Percentiles rank a stretch among this genome's conserved stretches.
Evolutionary conservation across 768 basidiomycete genomes (phyloP).

Genomic region (Infundibulicybe gibba): DNA sequence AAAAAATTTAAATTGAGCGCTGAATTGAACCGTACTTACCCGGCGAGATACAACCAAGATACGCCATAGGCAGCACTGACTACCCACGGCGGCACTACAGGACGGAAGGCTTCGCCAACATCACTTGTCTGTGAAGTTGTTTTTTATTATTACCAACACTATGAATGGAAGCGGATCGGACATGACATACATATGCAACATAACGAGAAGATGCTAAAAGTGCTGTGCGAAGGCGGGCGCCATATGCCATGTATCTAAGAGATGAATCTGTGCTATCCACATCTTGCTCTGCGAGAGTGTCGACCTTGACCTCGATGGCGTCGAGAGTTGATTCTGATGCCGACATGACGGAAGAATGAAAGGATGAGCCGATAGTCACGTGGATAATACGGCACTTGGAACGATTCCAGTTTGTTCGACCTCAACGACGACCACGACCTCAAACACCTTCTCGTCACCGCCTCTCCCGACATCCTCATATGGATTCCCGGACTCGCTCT

Average conservation of each 20-base stretch:
- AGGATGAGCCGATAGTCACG: not conserved
- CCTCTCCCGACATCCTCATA: slow-evolving; percentile 18
- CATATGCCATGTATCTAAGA: slow-evolving; percentile 73
- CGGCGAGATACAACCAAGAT: slow-evolving; percentile 77
- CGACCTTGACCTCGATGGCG: slow-evolving; percentile 45
- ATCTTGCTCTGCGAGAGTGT: slow-evolving; percentile 58
- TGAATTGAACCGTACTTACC: slow-evolving; percentile 21
- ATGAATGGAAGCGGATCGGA: not conserved
- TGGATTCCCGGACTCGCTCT: slow-evolving; percentile 43
- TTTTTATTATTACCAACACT: slow-evolving; percentile 14
- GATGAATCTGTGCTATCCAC: slow-evolving; percentile 67
- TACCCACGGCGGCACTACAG: slow-evolving; percentile 66
- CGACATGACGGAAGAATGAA: slow-evolving; percentile 17
- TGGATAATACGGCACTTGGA: no score
- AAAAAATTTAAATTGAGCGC: not conserved
- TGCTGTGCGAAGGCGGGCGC: slow-evolving; percentile 73
- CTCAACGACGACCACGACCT: slow-evolving; percentile 9
- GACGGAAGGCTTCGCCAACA: slow-evolving; percentile 80
- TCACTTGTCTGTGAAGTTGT: slow-evolving; percentile 60
- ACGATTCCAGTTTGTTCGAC: slow-evolving; percentile 6
- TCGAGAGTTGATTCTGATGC: slow-evolving; percentile 26
- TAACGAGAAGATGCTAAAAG: slow-evolving; percentile 68
- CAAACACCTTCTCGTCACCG: slow-evolving; percentile 1
- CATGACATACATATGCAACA: slow-evolving; percentile 63
- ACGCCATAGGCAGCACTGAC: slow-evolving; percentile 79